These are phyloP conservation scores for Beauveria rudraprayagi DNA, from an alignment of 2,329 filamentous ascomycete species.

Conservation along the genomic window DNA sequence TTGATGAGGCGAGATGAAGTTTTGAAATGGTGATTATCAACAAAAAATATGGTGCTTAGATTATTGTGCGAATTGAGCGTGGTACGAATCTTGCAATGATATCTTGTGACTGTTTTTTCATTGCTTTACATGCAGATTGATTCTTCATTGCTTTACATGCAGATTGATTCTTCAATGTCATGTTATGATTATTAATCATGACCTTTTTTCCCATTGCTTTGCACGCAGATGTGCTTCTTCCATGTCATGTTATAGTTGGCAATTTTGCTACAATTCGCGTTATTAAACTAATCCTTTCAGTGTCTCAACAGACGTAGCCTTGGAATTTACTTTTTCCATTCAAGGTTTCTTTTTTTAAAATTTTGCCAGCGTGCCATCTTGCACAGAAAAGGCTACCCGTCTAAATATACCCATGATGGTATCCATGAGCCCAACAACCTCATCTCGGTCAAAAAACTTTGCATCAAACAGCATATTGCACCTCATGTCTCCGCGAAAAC, in stretches of 20 bases:
- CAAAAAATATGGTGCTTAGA: background rate
- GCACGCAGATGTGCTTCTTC: too few relatives aligned
- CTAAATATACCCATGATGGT: background rate
- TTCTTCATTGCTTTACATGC: too few relatives aligned
- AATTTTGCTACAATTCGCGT: too few relatives aligned
- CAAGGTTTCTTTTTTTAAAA: background rate
- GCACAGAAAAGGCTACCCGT: background rate
- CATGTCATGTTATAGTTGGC: background rate
- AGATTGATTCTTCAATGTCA: background rate
- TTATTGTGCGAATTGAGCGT: background rate
- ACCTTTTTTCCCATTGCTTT: too few relatives aligned
- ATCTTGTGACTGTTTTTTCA: background rate
- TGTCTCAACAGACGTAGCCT: too few relatives aligned
- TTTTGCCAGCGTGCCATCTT: background rate
- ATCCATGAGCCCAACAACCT: background rate
- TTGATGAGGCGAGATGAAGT: background rate
- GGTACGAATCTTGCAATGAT: background rate
- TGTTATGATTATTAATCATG: background rate
- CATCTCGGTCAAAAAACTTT: background rate
- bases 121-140: too few relatives aligned
- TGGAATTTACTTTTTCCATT: too few relatives aligned
- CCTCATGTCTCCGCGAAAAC: background rate
- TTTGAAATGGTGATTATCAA: background rate
- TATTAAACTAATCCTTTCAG: background rate
- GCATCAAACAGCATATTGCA: background rate